Conservation (phyloP, 1,139 yeast species). For the Candida labiduridarum region DNA sequence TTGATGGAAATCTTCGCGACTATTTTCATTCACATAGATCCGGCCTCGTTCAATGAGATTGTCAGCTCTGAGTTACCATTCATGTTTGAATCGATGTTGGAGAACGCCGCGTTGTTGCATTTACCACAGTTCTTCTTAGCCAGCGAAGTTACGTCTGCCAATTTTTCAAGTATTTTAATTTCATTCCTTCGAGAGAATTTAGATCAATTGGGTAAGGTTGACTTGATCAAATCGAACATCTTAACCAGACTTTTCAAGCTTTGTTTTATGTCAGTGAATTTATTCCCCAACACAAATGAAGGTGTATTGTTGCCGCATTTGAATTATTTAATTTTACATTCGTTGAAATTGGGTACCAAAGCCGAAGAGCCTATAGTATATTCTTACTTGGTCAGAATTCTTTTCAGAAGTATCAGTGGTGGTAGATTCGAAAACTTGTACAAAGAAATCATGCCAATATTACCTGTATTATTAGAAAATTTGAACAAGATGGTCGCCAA, state of each 20-base stretch:
- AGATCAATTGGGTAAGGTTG: slow-evolving; percentile 79
- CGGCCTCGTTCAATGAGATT: slow-evolving; percentile 93
- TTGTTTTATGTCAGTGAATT: slow-evolving; percentile 93
- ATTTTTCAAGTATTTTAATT: slow-evolving; percentile 85
- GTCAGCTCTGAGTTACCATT: slow-evolving; percentile 79
- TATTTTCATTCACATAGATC: slow-evolving; percentile 90
- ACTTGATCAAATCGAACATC: slow-evolving; percentile 76
- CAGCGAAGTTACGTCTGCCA: slow-evolving; percentile 89
- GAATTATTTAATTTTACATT: slow-evolving; percentile 77
- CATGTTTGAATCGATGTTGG: slow-evolving; percentile 76
- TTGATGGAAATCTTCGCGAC: slow-evolving; percentile 95
- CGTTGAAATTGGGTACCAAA: slow-evolving; percentile 78
- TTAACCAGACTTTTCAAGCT: slow-evolving; percentile 84
- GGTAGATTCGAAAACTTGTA: slow-evolving; percentile 91
- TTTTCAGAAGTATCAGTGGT: slow-evolving; percentile 94
- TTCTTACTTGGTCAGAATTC: slow-evolving; percentile 82
- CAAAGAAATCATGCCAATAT: slow-evolving; percentile 87
- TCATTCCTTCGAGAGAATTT: slow-evolving; percentile 74
- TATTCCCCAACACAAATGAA: slow-evolving; percentile 88
- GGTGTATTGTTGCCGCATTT: slow-evolving; percentile 84
- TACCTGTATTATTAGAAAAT: slow-evolving; percentile 84
- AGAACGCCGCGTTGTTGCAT: slow-evolving; percentile 85
- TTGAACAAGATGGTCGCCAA: slow-evolving; percentile 80
- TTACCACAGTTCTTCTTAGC: slow-evolving; percentile 94
- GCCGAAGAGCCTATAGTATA: slow-evolving; percentile 92